Evolutionary conservation across 2,329 filamentous ascomycete species (phyloP).

Genomic region (Fusarium pininemorale): DNA sequence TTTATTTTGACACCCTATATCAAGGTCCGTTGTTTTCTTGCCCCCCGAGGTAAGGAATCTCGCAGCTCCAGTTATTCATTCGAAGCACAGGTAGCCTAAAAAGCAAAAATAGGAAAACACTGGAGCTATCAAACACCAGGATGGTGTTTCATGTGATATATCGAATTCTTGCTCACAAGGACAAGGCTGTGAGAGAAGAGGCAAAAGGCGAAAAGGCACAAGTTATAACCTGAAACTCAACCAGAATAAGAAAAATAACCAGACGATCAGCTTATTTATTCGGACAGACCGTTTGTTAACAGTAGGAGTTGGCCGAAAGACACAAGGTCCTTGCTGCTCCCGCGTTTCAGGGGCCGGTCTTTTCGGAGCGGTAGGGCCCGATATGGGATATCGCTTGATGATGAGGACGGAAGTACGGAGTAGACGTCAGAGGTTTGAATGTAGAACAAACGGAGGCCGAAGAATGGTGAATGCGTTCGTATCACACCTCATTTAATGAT

Average conservation of each 20-base stretch:
- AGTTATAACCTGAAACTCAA: conserved; percentile 30
- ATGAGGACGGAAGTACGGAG: background rate
- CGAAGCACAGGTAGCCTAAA: background rate
- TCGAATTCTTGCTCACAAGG: background rate
- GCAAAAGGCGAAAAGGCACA: background rate
- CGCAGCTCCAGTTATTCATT: background rate
- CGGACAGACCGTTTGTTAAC: background rate
- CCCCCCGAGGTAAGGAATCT: background rate
- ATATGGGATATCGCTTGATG: background rate
- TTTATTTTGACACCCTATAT: too few species aligned
- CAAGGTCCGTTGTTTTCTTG: too few species aligned
- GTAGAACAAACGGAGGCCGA: background rate
- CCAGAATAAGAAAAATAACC: conserved; percentile 1
- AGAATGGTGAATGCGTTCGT: background rate
- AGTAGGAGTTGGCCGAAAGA: background rate
- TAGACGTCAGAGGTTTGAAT: background rate
- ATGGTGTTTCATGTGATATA: conserved; percentile 19
- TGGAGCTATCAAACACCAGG: background rate
- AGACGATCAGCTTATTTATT: conserved; percentile 3
- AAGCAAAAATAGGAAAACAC: background rate
- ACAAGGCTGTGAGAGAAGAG: conserved; percentile 5
- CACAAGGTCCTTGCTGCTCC: background rate
- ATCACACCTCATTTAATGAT: conserved; percentile 9
- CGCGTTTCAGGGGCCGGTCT: conserved; percentile 17
- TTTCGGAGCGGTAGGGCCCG: conserved; percentile 4